Conservation (phyloP, 1,284 basidiomycete species). For the Caloboletus firmus region DNA sequence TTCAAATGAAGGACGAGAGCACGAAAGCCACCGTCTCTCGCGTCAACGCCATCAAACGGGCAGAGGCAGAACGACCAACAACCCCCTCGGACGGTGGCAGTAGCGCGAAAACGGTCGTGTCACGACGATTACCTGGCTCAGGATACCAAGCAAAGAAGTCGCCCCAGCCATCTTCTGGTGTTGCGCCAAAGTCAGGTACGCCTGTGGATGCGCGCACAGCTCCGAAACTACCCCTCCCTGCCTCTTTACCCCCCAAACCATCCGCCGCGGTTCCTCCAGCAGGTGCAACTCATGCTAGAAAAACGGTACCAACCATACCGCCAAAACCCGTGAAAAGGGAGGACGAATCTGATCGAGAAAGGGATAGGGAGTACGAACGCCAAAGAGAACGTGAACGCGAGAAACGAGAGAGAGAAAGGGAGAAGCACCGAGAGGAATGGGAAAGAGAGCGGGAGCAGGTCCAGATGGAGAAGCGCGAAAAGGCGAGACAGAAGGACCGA, state of each 20-base stretch:
- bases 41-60: constrained; percentile 33
- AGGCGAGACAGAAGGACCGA: constrained; percentile 24
- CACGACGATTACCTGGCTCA: constrained; percentile 49
- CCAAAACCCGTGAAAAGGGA: constrained; percentile 24
- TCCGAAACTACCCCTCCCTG: constrained; percentile 14
- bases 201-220: constrained; percentile 16
- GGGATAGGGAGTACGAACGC: constrained; percentile 24
- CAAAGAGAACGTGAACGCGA: constrained; percentile 26
- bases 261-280: constrained; percentile 28
- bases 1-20: constrained; percentile 58
- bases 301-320: constrained; percentile 20
- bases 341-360: constrained; percentile 33
- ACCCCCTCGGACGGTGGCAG: constrained; percentile 11
- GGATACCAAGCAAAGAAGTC: constrained; percentile 41
- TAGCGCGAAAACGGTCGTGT: constrained; percentile 16
- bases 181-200: constrained; percentile 13
- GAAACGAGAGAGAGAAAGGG: constrained; percentile 22
- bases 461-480: constrained; percentile 29
- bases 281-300: constrained; percentile 25
- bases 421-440: constrained; percentile 21
- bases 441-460: constrained; percentile 25
- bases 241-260: constrained; percentile 34
- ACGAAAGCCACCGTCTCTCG: constrained; percentile 20
- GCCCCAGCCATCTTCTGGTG: constrained; percentile 16
- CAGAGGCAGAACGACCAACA: constrained; percentile 23